phyloP scores from a whole-genome alignment of 495 filamentous ascomycete genomes.

The Niebla homalea region DNA sequence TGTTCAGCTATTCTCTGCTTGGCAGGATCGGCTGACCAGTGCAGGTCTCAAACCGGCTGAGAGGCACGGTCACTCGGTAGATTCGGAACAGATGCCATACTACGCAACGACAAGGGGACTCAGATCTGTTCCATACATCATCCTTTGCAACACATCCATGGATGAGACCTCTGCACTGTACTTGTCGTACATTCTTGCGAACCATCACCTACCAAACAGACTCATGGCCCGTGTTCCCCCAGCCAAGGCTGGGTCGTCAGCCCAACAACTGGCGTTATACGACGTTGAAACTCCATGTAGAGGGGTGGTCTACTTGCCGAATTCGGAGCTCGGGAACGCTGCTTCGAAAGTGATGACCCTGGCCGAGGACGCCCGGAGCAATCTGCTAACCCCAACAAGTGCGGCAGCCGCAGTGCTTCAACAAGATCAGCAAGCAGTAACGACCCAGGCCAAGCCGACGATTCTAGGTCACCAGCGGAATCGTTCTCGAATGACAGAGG shows the following conservation, averaged over 20 bases:
- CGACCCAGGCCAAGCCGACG: neutral
- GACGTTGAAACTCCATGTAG: slow-evolving; percentile 17
- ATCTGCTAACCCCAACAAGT: neutral
- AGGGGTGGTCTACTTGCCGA: slow-evolving; percentile 29
- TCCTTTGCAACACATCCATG: slow-evolving; percentile 26
- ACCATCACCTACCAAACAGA: slow-evolving; percentile 29
- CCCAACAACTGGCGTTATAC: slow-evolving; percentile 15
- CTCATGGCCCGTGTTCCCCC: slow-evolving; percentile 28
- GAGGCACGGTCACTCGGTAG: slow-evolving; percentile 12
- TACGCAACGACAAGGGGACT: slow-evolving; percentile 30
- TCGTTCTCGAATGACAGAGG: slow-evolving; percentile 11
- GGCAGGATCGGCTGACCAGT: slow-evolving; percentile 1
- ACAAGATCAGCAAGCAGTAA: neutral
- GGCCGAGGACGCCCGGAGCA: slow-evolving; percentile 23
- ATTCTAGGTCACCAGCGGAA: slow-evolving; percentile 1
- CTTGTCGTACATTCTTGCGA: slow-evolving; percentile 29
- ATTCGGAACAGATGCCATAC: slow-evolving; percentile 10
- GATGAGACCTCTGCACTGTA: slow-evolving; percentile 28
- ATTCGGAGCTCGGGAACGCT: slow-evolving; percentile 13
- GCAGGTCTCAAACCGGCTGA: slow-evolving; percentile 11
- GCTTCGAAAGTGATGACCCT: slow-evolving; percentile 41
- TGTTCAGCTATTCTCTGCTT: slow-evolving; percentile 3
- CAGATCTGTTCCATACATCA: slow-evolving; percentile 33
- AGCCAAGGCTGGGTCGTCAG: slow-evolving; percentile 19
- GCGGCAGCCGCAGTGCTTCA: neutral